Percentiles rank a stretch among this genome's conserved stretches.
Conservation (phyloP, 371 early-diverging fungal species). For the Mortierella sp. region DNA sequence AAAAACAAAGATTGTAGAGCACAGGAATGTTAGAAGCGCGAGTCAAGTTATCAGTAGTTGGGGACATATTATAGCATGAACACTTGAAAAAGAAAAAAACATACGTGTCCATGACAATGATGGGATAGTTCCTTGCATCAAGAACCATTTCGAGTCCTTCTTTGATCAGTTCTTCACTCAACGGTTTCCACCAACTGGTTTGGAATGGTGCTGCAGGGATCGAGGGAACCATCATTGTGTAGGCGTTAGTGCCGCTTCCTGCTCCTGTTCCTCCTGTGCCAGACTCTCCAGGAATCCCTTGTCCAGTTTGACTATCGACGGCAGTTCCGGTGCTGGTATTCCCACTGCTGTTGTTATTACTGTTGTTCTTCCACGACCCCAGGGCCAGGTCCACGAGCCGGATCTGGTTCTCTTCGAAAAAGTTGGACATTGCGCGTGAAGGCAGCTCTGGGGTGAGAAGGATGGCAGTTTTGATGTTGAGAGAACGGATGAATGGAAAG, state of each 20-base stretch:
- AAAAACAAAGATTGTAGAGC: neutral
- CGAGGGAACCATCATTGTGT: conserved; percentile 12
- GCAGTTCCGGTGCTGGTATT: conserved; percentile 4
- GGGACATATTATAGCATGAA: neutral
- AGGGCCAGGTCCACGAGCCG: conserved; percentile 65
- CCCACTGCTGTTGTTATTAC: conserved; percentile 7
- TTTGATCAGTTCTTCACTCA: conserved; percentile 94
- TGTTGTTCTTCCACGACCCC: conserved; percentile 36
- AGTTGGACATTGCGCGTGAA: conserved; percentile 78
- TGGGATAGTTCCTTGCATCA: conserved; percentile 81
- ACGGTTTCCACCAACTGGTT: conserved; percentile 82
- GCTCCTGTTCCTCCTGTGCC: conserved; percentile 3
- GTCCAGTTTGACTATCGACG: conserved; percentile 6
- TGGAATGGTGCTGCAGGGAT: conserved; percentile 49
- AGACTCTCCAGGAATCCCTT: neutral
- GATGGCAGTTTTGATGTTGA: conserved; percentile 82
- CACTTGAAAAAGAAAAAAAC: conserved; percentile 12
- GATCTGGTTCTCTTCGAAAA: conserved; percentile 84
- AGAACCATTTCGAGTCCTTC: conserved; percentile 90
- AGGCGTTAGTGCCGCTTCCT: neutral
- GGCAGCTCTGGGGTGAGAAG: conserved; percentile 91
- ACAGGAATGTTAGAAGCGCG: neutral
- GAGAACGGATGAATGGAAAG: conserved; percentile 82
- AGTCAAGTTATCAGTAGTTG: too few relatives aligned
- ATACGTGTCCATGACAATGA: conserved; percentile 92